Evolutionary conservation across 306 rosid species (phyloP).

Genomic region (Betula pendula): DNA sequence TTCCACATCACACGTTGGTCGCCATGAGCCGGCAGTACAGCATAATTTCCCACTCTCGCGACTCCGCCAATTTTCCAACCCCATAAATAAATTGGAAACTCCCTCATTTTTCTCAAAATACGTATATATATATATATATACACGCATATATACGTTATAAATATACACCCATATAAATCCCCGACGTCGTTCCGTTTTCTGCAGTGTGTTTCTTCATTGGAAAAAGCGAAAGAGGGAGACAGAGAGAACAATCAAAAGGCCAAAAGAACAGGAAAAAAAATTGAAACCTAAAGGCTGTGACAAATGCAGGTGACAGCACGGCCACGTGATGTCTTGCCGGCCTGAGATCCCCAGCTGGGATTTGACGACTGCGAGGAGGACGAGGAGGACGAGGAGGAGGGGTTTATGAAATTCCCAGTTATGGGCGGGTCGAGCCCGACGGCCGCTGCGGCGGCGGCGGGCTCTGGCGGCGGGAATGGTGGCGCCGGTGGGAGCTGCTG

Average conservation of each 20-base stretch:
- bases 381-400: too few species aligned
- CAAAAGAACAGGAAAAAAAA: background rate
- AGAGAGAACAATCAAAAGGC: background rate
- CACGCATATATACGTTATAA: too few species aligned
- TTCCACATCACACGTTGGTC: background rate
- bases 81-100: background rate
- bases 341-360: background rate
- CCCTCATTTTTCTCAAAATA: background rate
- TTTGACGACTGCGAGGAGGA: too few species aligned
- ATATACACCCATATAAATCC: background rate
- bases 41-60: background rate
- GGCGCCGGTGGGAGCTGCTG: conserved; percentile 41
- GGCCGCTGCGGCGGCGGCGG: conserved; percentile 25
- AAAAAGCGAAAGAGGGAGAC: background rate
- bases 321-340: background rate
- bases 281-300: background rate
- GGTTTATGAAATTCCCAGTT: background rate
- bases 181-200: background rate
- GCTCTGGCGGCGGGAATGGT: conserved; percentile 17
- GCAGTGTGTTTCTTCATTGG: too few species aligned
- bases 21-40: background rate
- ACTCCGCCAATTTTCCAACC: background rate
- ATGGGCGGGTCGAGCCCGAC: conserved; percentile 54
- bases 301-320: background rate
- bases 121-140: too few species aligned